A percentile compares a stretch with the other conserved stretches of the same genome.
Evolutionary conservation across 2,329 filamentous ascomycete genomes (phyloP).

Genomic region (Penicillium sp.): DNA sequence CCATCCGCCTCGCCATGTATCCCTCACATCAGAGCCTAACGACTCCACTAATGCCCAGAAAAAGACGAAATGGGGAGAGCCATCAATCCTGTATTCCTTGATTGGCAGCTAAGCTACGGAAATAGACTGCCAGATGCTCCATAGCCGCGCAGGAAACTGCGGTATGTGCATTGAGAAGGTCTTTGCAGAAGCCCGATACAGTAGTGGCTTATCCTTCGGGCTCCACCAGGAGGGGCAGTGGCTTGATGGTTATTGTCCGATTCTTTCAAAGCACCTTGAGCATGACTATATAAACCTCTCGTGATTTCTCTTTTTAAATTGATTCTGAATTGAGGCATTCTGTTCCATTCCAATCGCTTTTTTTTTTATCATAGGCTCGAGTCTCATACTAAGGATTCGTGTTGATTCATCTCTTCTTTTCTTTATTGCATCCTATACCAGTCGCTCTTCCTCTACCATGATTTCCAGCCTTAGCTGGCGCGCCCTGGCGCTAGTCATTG

Average conservation of each 20-base stretch:
- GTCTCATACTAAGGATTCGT: neutral
- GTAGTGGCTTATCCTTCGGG: neutral
- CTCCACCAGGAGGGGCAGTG: slow-evolving; percentile 1
- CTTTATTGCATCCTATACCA: neutral
- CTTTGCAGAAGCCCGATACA: neutral
- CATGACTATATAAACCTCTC: slow-evolving; percentile 4
- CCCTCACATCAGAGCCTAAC: neutral
- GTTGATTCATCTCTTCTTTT: neutral
- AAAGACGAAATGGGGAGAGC: neutral
- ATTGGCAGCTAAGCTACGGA: neutral
- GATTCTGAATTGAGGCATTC: neutral
- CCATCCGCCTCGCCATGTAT: neutral
- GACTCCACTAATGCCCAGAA: neutral
- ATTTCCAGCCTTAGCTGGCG: slow-evolving; percentile 17
- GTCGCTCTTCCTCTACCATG: slow-evolving; percentile 14
- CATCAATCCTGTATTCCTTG: neutral
- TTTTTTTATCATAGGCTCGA: neutral
- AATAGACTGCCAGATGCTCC: neutral
- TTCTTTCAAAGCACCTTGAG: neutral
- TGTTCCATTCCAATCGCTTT: neutral
- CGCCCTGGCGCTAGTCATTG: slow-evolving; percentile 16
- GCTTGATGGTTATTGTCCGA: slow-evolving; percentile 5
- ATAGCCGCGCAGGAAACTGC: neutral
- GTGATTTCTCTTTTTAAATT: neutral
- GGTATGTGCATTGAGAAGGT: neutral